Base-by-base conservation (phyloP, 1,284 basidiomycete species). In the Psilocybe mexicana region DNA sequence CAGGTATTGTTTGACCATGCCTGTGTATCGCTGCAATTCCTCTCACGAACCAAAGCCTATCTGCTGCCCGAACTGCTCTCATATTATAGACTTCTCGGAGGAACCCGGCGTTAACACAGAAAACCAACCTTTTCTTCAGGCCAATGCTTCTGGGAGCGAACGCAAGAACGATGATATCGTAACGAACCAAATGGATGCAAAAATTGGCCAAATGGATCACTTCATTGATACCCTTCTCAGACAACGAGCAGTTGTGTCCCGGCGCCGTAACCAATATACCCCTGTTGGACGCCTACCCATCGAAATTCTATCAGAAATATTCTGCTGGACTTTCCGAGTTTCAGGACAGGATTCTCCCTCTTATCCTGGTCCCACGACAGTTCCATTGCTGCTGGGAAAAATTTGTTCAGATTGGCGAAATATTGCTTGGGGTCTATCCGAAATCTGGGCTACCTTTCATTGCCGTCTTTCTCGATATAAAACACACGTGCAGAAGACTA, bases 351-450 rank as follows among this genome's bases (percentile, higher is more conserved):
- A 36, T 10, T 47, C 44, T 2, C 18, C 12, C 23, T 24, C 42
- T n/a, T 43, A 7, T n/a, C 11, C 30, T 14, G 47, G 14, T 6
- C 18, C 46, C 18, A 54, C 47, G 7, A 50, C 50, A 6, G 30
- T 53, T 55, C 57, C 54, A 4, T 26, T 57, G 43, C 3, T 47
- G 7, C 55, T 61, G 18, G 58, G 54, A n/a, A 52, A 52, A 26
- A 54, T 61, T 2, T 59, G 57, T n/a, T 43, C 43, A 8, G 12
- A 18, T 1, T 61, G 60, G 60, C 51, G 60, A 18, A 45, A 11
- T 5, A 43, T 61, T 38, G 57, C 60, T n/a, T 55, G 54, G 46
- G n/a, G 51, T 36, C 8, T 61, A 36, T 47, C 60, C 23, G 54
- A 45, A 30, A 43, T 61, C 6, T 61, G 60, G 57, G 36, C 57